These are phyloP conservation scores for Aureobasidium sp. DNA, from an alignment of 2,329 filamentous ascomycete species.

Conservation along the genomic window DNA sequence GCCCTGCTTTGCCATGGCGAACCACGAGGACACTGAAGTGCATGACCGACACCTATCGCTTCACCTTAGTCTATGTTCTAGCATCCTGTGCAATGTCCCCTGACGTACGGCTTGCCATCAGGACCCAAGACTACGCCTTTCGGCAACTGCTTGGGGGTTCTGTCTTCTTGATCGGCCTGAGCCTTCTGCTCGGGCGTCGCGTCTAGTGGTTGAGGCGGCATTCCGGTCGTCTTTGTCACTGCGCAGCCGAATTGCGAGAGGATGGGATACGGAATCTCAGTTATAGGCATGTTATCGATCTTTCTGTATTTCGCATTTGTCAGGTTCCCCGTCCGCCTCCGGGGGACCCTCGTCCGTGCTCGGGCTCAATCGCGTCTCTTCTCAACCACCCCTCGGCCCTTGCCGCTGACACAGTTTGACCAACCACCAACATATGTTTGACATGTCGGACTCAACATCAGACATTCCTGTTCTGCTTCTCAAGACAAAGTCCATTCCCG, in stretches of 20 bases:
- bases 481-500: conserved; percentile 66
- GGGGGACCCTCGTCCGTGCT: conserved; percentile 9
- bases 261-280: conserved; percentile 29
- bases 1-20: conserved; percentile 48
- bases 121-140: conserved; percentile 68
- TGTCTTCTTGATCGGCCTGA: conserved; percentile 18
- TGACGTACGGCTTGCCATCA: conserved; percentile 73
- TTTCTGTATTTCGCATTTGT: conserved; percentile 13
- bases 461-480: conserved; percentile 57
- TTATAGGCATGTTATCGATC: conserved; percentile 26
- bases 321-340: not conserved
- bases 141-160: conserved; percentile 48
- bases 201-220: conserved; percentile 29
- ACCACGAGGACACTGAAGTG: conserved; percentile 53
- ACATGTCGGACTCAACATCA: conserved; percentile 4
- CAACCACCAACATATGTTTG: not conserved
- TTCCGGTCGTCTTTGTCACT: conserved; percentile 28
- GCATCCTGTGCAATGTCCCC: not conserved
- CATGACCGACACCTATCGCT: conserved; percentile 59
- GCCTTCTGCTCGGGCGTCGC: conserved; percentile 22
- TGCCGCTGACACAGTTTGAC: conserved; percentile 2
- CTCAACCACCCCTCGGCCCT: not conserved
- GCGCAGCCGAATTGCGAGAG: conserved; percentile 30
- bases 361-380: not conserved
- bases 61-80: conserved; percentile 3